Evolutionary conservation across 1,139 yeast genomes (phyloP).

Genomic region (Nadsonia commutata): DNA sequence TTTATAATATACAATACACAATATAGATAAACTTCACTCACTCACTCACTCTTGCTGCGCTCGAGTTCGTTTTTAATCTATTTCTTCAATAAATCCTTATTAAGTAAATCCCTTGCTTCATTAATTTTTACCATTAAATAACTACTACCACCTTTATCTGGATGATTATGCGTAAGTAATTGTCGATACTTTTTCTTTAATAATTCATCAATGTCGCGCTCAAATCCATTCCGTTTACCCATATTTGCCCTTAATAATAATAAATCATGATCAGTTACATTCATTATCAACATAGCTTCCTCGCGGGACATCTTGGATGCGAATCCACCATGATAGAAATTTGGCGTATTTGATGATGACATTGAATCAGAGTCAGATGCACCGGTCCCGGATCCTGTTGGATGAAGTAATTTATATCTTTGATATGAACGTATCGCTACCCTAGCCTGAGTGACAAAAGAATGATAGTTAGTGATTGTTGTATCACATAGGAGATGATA

Average conservation of each 20-base stretch:
- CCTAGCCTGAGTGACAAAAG: background rate
- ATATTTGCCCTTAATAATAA: background rate
- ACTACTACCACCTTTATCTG: constrained; percentile 63
- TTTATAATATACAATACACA: background rate
- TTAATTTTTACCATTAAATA: constrained; percentile 61
- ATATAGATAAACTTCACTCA: background rate
- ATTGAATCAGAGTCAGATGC: background rate
- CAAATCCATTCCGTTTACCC: constrained; percentile 7
- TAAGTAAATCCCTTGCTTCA: constrained; percentile 56
- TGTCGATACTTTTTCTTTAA: constrained; percentile 44
- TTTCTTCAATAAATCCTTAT: constrained; percentile 14
- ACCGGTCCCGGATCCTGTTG: background rate
- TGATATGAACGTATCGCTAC: background rate
- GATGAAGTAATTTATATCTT: background rate
- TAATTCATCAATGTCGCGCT: constrained; percentile 17
- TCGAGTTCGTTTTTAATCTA: background rate
- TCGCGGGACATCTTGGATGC: constrained; percentile 20
- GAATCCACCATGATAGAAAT: constrained; percentile 23
- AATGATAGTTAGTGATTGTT: background rate
- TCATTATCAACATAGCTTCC: constrained; percentile 24
- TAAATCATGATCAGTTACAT: constrained; percentile 9
- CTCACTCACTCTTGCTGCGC: no score
- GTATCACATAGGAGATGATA: no score
- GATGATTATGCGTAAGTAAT: constrained; percentile 58
- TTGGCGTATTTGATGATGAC: background rate